Evolutionary conservation across 768 basidiomycete species (phyloP), one percentile per base, ranked within the genome.

Genomic region (Cytidiella melzeri): DNA sequence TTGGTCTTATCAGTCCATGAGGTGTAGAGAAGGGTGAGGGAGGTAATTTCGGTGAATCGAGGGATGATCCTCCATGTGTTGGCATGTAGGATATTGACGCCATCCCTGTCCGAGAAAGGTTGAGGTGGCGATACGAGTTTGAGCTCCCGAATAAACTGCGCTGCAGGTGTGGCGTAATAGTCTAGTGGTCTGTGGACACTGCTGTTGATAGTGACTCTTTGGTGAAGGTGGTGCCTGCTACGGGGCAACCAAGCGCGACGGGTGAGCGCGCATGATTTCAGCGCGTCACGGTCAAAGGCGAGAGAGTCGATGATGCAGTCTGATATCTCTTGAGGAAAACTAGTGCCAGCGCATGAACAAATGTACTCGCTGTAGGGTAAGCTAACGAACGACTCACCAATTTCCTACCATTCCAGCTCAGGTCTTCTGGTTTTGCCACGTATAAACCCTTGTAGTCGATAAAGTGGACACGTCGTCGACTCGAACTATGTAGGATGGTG

Each of bases 251-350:
- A 60, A 11, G 37, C 15, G 12, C 39, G 45, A 46, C 54, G 52
- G 13, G 52, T 47, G 41, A 59, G 52, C 12, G 55, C 53, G 43
- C 57, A 59, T 6, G 39, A 39, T 15, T 37, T 39, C n/a, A 64
- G 55, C 9, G 61, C 47, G 13, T 24, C 37, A 3, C 40, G n/a
- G 41, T 59, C 57, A 38, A 48, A 53, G 11, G 50, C 48, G 6
- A 64, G 54, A 25, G 38, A 43, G 55, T 64, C 59, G 36, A 64
- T 56, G 30, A 61, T 52, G 39, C 34, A n/a, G 28, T 59, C 59
- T 26, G 42, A 23, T 24, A 64, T 40, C 43, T 64, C 62, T 21
- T 43, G 34, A 23, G 61, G 61, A 18, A 61, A 48, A 20, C 34
- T 30, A 25, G 44, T 52, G 45, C n/a, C 12, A 34, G 4, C n/a